Evolutionary conservation across 345 rosid species (phyloP), one percentile per base, ranked within the genome.

Genomic region (Pistacia integerrima): DNA sequence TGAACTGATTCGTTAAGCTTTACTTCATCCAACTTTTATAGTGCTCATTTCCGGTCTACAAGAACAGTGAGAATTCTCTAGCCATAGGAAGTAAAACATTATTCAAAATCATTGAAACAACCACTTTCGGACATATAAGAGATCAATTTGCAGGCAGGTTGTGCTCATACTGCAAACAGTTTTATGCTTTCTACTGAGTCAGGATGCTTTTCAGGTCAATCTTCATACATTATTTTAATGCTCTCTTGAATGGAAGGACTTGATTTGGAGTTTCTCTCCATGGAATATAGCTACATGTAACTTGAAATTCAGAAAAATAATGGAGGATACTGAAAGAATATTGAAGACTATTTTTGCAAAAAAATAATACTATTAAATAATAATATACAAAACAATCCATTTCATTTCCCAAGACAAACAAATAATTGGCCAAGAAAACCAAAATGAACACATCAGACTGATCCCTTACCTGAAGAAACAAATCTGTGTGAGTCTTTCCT

Each of bases 401-500:
- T 10, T 41, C 18, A 9, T 41, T 64, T 64, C 51, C 14, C 12
- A 38, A 17, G n/a, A 8, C 16, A 14, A 25, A 57, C 41, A 14
- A 13, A 60, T 12, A 46, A 44, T 54, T 33, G 62, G 52, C 49
- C 9, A 67, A 25, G 14, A 12, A 18, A 22, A 57, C 11, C 0
- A 28, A 41, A 28, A 49, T 3, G 22, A 38, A 68, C 22, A 49
- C 6, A 59, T 52, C 28, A 41, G 64, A 64, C 30, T 20, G 55
- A 38, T 69, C 72, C 18, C 70, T 81, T 80, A 92, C 99, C 97
- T 96, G 99, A 78, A 93, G 93, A 87, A 96, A 96, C 83, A 93
- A 76, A 84, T 96, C 99, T 11, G 99, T 93, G 85, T 93, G 99
- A 65, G 97, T 93, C 78, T 91, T 96, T 52, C 95, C 98, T 73